phyloP scores from a whole-genome alignment of 495 filamentous ascomycete species.

The Delitschia confertaspora region DNA sequence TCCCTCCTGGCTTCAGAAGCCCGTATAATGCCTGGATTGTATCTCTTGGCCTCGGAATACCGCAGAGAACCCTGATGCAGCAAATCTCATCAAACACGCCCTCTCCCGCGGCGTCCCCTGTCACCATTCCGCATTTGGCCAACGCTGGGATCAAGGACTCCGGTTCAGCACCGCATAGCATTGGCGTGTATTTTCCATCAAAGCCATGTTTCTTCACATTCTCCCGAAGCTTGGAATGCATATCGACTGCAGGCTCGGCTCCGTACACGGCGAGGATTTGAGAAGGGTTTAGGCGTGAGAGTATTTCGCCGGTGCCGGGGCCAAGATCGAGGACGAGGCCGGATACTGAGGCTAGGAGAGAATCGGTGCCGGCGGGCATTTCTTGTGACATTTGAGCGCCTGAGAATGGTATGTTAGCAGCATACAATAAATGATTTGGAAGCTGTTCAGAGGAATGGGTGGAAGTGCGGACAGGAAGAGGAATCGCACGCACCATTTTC shows the following conservation, averaged over 20 bases:
- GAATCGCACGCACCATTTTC: slow-evolving; percentile 22
- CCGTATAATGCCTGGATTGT: slow-evolving; percentile 31
- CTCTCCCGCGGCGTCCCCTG: slow-evolving; percentile 8
- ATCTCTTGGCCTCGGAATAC: slow-evolving; percentile 29
- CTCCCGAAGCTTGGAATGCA: slow-evolving; percentile 30
- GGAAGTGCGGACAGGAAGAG: not conserved
- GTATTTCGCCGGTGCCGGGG: slow-evolving; percentile 33
- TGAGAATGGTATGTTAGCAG: not conserved
- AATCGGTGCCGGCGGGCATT: slow-evolving; percentile 19
- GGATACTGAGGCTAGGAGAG: slow-evolving; percentile 18
- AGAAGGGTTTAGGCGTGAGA: slow-evolving; percentile 20
- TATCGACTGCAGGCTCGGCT: slow-evolving; percentile 31
- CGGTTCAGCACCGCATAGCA: slow-evolving; percentile 34
- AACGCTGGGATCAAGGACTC: slow-evolving; percentile 30
- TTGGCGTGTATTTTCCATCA: slow-evolving; percentile 30
- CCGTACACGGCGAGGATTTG: slow-evolving; percentile 32
- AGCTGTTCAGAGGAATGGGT: not conserved
- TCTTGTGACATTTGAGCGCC: slow-evolving; percentile 24
- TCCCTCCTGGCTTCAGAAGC: slow-evolving; percentile 37
- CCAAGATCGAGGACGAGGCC: slow-evolving; percentile 35
- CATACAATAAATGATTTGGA: slow-evolving; percentile 1
- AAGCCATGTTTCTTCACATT: slow-evolving; percentile 29
- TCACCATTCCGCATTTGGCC: slow-evolving; percentile 25
- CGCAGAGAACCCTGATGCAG: slow-evolving; percentile 36
- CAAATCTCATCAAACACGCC: slow-evolving; percentile 36